Evolutionary conservation across 352 stramenopile species (phyloP).

Genomic region (Globisporangium abappressorium): DNA sequence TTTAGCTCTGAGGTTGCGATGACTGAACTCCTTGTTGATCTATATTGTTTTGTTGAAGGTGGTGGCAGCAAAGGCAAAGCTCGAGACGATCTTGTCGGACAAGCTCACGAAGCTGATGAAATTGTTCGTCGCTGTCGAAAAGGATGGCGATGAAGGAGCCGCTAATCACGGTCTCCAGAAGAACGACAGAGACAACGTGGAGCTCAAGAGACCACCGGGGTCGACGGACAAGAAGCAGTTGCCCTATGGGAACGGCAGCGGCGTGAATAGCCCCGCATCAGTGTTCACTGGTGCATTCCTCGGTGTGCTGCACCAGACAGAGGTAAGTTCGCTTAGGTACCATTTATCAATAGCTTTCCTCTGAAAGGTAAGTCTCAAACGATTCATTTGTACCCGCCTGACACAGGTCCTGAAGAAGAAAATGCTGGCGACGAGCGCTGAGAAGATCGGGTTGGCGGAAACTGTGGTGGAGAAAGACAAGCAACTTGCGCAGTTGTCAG

Average conservation of each 20-base stretch:
- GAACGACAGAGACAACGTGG: constrained; percentile 9
- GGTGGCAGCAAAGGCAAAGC: constrained; percentile 24
- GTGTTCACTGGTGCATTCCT: constrained; percentile 49
- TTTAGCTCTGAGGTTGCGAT: not conserved
- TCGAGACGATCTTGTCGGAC: constrained; percentile 32
- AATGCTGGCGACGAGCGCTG: constrained; percentile 33
- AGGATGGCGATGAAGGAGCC: not conserved
- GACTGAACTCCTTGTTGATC: not conserved
- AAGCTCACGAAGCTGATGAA: constrained; percentile 30
- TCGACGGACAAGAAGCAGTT: not conserved
- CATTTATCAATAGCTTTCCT: not conserved
- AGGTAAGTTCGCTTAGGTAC: constrained; percentile 25
- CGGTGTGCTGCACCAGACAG: constrained; percentile 38
- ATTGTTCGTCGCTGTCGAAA: constrained; percentile 15
- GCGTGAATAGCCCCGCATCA: constrained; percentile 26
- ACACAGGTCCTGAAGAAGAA: constrained; percentile 36
- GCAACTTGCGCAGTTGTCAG: constrained; percentile 30
- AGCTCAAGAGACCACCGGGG: constrained; percentile 3
- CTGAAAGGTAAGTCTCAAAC: not conserved
- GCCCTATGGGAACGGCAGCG: constrained; percentile 37
- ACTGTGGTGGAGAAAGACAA: constrained; percentile 28
- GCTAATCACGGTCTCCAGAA: constrained; percentile 3
- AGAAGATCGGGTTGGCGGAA: constrained; percentile 35
- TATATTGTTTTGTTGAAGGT: constrained; percentile 18
- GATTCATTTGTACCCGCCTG: not conserved